Conservation (phyloP, 208 protist species). For the Paratrypanosoma confusum region DNA sequence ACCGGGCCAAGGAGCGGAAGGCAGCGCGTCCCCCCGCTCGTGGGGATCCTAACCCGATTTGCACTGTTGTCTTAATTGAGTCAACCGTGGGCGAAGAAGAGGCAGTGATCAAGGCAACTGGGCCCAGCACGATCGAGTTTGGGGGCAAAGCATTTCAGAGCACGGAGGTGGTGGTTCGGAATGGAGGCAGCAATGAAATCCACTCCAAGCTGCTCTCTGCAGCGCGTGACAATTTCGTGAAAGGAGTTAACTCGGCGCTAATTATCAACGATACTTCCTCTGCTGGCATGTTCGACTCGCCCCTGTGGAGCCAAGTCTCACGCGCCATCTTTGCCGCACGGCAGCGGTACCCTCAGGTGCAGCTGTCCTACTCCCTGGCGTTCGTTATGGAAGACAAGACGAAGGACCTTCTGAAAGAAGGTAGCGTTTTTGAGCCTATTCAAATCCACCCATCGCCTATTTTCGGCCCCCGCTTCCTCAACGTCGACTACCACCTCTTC, state of each 20-base stretch:
- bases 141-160: no score
- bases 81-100: no score
- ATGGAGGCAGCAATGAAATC: slow-evolving; percentile 41
- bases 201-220: slow-evolving; percentile 41
- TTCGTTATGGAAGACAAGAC: slow-evolving; percentile 62
- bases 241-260: slow-evolving; percentile 52
- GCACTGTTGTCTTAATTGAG: no score
- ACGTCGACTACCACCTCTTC: slow-evolving; percentile 43
- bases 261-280: slow-evolving; percentile 48
- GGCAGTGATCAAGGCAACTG: no score
- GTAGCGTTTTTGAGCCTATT: slow-evolving; percentile 36
- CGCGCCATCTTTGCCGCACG: slow-evolving; percentile 18
- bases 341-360: slow-evolving; percentile 20
- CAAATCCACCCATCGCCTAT: slow-evolving; percentile 63
- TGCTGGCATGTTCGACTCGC: slow-evolving; percentile 34
- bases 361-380: slow-evolving; percentile 44
- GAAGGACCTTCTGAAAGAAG: slow-evolving; percentile 37
- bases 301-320: slow-evolving; percentile 58
- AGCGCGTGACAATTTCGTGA: slow-evolving; percentile 34
- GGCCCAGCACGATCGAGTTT: no score
- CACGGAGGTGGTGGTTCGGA: slow-evolving; percentile 32
- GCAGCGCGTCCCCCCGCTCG: no score
- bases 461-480: slow-evolving; percentile 49
- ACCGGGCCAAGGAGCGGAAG: no score
- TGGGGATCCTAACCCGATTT: no score